A percentile compares a stretch with the other conserved stretches of the same genome.
phyloP scores from a whole-genome alignment of 192 early-diverging fungal species.

The Rhizophagus prolifer region DNA sequence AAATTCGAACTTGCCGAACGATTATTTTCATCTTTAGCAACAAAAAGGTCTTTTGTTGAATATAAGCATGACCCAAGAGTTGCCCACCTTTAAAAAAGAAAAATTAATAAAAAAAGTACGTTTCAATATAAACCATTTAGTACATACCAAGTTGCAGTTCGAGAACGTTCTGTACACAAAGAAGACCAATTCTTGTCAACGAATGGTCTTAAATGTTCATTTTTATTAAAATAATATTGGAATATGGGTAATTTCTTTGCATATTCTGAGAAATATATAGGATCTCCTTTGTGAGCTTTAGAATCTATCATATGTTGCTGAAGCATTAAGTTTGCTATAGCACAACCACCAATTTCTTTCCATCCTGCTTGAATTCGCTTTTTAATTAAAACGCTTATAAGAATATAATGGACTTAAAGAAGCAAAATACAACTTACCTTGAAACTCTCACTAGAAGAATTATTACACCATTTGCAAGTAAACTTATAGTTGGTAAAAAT shows the following conservation, averaged over 20 bases:
- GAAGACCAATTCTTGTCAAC: slow-evolving; percentile 65
- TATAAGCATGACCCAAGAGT: slow-evolving; percentile 66
- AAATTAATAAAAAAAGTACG: not conserved
- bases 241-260: slow-evolving; percentile 35
- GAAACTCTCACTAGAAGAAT: not conserved
- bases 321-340: slow-evolving; percentile 62
- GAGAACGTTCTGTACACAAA: slow-evolving; percentile 59
- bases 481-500: slow-evolving; percentile 68
- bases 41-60: slow-evolving; percentile 61
- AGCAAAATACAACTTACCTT: slow-evolving; percentile 1
- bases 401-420: not conserved
- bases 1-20: no score
- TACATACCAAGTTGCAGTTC: slow-evolving; percentile 60
- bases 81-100: slow-evolving; percentile 51
- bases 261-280: slow-evolving; percentile 36
- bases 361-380: slow-evolving; percentile 62
- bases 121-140: not conserved
- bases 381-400: slow-evolving; percentile 27
- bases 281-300: slow-evolving; percentile 28
- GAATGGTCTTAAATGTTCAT: slow-evolving; percentile 62
- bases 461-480: slow-evolving; percentile 47
- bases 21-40: slow-evolving; percentile 55
- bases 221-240: slow-evolving; percentile 64
- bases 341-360: slow-evolving; percentile 64
- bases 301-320: slow-evolving; percentile 44